These are phyloP conservation scores for Leccinum fallax DNA, from an alignment of 1,284 basidiomycete species.

Conservation along the genomic window DNA sequence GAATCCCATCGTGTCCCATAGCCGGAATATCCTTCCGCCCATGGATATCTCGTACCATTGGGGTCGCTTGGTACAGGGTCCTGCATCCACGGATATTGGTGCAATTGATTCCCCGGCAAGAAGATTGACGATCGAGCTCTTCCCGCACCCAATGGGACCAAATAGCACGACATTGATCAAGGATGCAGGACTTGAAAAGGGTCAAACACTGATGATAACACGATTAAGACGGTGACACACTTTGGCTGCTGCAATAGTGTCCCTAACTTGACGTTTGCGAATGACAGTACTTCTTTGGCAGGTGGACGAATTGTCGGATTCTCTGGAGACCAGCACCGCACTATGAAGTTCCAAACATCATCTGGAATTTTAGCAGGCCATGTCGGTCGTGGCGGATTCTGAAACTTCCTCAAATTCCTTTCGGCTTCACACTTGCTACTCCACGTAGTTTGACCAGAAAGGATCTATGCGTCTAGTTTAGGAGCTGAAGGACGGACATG, in stretches of 20 bases:
- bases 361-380: too few relatives aligned
- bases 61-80: neutral
- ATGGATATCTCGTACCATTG: neutral
- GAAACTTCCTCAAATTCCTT: too few relatives aligned
- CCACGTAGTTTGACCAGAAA: too few relatives aligned
- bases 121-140: neutral
- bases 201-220: neutral
- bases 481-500: too few relatives aligned
- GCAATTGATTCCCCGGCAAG: neutral
- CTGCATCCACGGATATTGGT: neutral
- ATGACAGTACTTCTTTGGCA: too few relatives aligned
- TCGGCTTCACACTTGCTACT: too few relatives aligned
- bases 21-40: neutral
- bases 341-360: too few relatives aligned
- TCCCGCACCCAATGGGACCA: neutral
- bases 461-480: too few relatives aligned
- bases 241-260: neutral
- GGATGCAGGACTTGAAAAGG: neutral
- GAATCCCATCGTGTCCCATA: neutral
- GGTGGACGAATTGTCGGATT: too few relatives aligned
- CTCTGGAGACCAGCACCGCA: too few relatives aligned
- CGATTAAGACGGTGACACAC: neutral
- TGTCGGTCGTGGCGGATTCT: too few relatives aligned
- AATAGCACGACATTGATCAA: neutral
- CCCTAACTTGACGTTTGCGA: too few relatives aligned